Evolutionary conservation across 176 grass and related monocot genomes (phyloP).

Genomic region (Melocanna baccifera): DNA sequence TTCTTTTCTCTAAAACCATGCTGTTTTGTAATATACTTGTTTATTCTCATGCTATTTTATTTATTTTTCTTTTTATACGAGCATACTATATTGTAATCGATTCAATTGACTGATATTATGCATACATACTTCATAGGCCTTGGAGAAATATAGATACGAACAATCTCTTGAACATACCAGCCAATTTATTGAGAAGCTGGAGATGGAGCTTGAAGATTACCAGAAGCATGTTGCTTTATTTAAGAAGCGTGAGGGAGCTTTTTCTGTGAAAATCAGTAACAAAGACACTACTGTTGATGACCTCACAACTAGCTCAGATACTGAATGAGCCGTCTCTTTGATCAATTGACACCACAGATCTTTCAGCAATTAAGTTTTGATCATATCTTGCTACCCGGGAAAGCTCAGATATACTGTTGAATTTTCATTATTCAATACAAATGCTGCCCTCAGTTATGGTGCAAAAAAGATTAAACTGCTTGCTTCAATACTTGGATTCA

Average conservation of each 20-base stretch:
- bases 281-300: conserved; percentile 24
- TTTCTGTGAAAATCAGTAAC: conserved; percentile 17
- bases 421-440: background rate
- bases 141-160: conserved; percentile 80
- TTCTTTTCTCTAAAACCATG: background rate
- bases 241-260: conserved; percentile 40
- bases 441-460: background rate
- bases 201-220: conserved; percentile 69
- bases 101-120: background rate
- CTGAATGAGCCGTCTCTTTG: conserved; percentile 12
- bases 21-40: background rate
- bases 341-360: background rate
- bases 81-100: background rate
- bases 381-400: background rate
- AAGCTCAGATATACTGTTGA: background rate
- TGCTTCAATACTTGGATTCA: background rate
- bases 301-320: conserved; percentile 14
- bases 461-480: background rate
- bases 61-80: background rate
- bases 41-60: background rate
- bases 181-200: conserved; percentile 66
- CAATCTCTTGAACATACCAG: conserved; percentile 88
- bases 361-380: conserved; percentile 7
- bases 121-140: conserved; percentile 35
- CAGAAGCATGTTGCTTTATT: conserved; percentile 65